Base-by-base conservation (phyloP, 495 filamentous ascomycete species). In the Aspergillus egyptiacus region DNA sequence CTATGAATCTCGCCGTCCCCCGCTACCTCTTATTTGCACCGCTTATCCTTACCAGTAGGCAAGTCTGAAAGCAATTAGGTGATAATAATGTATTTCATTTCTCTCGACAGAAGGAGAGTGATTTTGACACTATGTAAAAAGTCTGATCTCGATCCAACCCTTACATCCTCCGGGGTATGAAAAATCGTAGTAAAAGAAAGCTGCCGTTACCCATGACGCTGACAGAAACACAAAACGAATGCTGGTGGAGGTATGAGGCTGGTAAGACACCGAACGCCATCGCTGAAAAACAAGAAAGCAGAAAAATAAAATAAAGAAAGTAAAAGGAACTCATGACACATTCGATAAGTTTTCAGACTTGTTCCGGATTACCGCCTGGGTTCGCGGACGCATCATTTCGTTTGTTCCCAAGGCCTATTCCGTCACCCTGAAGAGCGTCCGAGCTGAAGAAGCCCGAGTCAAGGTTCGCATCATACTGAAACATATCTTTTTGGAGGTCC, bases 391-490 rank as follows among this genome's bases (percentile, higher is more conserved):
- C 10, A 45, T 65, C 56, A 37, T 49, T 18, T n/a, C n/a, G n/a
- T 20, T 67, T 66, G 10, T 53, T 51, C 5, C 55, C 51, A 25
- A 53, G 44, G 36, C 41, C 44, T 30, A 59, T 46, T n/a, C 51
- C 25, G 18, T 72, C 65, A 10, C 40, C 46, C 20, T 61, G 52
- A 20, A 68, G 50, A 31, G 62, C 52, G 39, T 72, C 69, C 23
- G 69, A 72, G 33, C 69, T 63, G 54, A 70, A 70, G 42, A 72
- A 69, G 19, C 67, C 64, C 7, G 69, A 70, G 49, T 72, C 69
- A 19, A 69, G 61, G 24, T 49, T 53, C 20, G 60, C 25, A 30
- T 60, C 56, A 37, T 64, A 65, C 30, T 57, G 52, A 50, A 71
- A 71, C 18, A 63, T 62, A 23, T 64, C 58, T 28, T 69, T 71